Evolutionary conservation across 169 alveolate species (phyloP), one percentile per base, ranked within the genome.

Genomic region (Plasmodium knowlesi): DNA sequence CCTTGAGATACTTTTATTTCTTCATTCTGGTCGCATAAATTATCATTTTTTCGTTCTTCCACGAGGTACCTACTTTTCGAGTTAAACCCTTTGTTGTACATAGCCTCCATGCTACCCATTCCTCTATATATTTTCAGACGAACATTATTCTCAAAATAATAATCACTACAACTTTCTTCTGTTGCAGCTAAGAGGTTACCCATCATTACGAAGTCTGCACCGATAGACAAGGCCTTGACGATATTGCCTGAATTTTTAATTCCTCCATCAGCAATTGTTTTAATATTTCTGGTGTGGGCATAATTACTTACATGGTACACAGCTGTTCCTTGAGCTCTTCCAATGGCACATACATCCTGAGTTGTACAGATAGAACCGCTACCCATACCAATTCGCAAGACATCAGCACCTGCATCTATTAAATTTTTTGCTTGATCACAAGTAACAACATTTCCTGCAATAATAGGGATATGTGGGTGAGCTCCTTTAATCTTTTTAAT

Each of bases 281-380:
- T 99, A 57, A 98, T 95, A 79, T 88, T 96, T 88, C 96, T 37
- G 53, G 97, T 96, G 14, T 88, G 92, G 9, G 99, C 98, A 95
- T 96, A 96, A 74, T 97, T 96, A 70, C 98, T 94, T 57, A 98
- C 99, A 83, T 98, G 98, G 93, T 97, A 98, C 19, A 98, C 99
- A 1, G 99, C 98, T 4, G 98, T 96, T 10, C 98, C 99, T 97
- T 98, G 98, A 50, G 98, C 98, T 32, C 99, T 91, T 22, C 98
- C 99, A 74, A 97, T 98, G n/a, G 98, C 99, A 82, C 98, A 96
- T 54, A 97, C 98, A 82, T 96, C 98, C 86, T 98, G 98, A 1
- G 99, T 98, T 43, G 99, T 98, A 96, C 99, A 98, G 53, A 98
- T 98, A 86, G 99, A 98, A 22, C 99, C 99, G 70, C 98, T 96